phyloP scores from a whole-genome alignment of 805 yeast species.

The Pichia scutulata region DNA sequence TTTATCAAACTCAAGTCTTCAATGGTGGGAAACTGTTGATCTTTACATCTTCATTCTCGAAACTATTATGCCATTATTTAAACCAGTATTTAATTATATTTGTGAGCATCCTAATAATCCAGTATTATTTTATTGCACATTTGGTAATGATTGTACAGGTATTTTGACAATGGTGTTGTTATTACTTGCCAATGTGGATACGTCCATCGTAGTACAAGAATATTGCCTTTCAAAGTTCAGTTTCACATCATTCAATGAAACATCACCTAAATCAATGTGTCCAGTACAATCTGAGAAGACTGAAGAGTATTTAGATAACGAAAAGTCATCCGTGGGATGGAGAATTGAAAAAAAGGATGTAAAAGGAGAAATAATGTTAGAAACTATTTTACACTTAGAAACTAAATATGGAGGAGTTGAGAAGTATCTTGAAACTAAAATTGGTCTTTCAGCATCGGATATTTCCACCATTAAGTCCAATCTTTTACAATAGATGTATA shows the following conservation, averaged over 20 bases:
- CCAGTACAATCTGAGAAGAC: slow-evolving; percentile 19
- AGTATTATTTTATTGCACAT: slow-evolving; percentile 69
- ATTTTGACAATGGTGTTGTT: slow-evolving; percentile 61
- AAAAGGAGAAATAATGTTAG: slow-evolving; percentile 62
- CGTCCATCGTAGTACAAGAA: slow-evolving; percentile 59
- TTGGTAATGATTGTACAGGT: slow-evolving; percentile 86
- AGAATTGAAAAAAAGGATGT: slow-evolving; percentile 45
- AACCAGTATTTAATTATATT: slow-evolving; percentile 44
- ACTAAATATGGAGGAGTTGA: slow-evolving; percentile 47
- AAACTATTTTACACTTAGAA: slow-evolving; percentile 48
- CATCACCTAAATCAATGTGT: background rate
- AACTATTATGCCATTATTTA: slow-evolving; percentile 41
- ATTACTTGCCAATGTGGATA: slow-evolving; percentile 56
- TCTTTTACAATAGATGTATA: background rate
- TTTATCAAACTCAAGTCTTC: slow-evolving; percentile 36
- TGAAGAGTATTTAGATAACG: slow-evolving; percentile 16
- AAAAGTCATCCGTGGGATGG: slow-evolving; percentile 27
- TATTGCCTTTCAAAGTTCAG: slow-evolving; percentile 72
- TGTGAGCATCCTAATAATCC: slow-evolving; percentile 46
- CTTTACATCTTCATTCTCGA: slow-evolving; percentile 55
- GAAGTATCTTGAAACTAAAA: slow-evolving; percentile 33
- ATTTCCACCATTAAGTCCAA: background rate
- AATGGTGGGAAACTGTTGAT: slow-evolving; percentile 54
- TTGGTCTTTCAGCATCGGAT: slow-evolving; percentile 42
- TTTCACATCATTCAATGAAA: slow-evolving; percentile 35